Evolutionary conservation across 2,329 filamentous ascomycete species (phyloP), one percentile per base, ranked within the genome.

Genomic region (Polychaeton citri): DNA sequence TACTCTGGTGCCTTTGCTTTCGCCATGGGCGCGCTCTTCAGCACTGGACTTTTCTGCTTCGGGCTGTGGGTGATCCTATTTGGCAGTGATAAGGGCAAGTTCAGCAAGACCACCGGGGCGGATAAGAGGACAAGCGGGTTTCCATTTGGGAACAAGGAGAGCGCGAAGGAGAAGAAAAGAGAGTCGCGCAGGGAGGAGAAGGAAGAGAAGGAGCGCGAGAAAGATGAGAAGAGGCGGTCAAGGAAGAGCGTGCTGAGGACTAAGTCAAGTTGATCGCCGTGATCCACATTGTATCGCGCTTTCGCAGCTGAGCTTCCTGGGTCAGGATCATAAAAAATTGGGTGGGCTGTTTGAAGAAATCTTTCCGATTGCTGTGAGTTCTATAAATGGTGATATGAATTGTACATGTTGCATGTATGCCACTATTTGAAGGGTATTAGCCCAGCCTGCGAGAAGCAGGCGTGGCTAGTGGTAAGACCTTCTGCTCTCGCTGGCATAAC

Each of bases 51-150:
- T 40, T 74, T 73, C 2, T 64, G 66, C 2, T 61, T 81, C 31
- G 83, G 76, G 1, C 50, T 78, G 16, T 84, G 79, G 78, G 75
- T 68, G 45, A 54, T 73, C 35, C 46, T 77, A 40, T 77, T 77
- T 54, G 72, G 66, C 0, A 72, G 63, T 37, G 69, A 64, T 30
- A 44, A 45, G 33, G 72, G 73, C 2, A 61, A 65, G 41, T 72
- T 79, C 37, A 75, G 69, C 50, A 67, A 69, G 50, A 73, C 66
- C 57, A 80, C 75, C 2, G 76, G 76, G 0, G 73, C 71, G 21
- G 78, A 81, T 51, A 80, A 79, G 65, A 63, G 76, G 51, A 79
- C 69, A 18, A 68, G 68, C 40, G 75, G 73, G 8, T 82, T 74
- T 46, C 77, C 77, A 3, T 81, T 82, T 52, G 63, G 63, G 45